A percentile compares a stretch with the other conserved stretches of the same genome.
Evolutionary conservation across 2,329 filamentous ascomycete genomes (phyloP).

Genomic region (Neonectria faginata): DNA sequence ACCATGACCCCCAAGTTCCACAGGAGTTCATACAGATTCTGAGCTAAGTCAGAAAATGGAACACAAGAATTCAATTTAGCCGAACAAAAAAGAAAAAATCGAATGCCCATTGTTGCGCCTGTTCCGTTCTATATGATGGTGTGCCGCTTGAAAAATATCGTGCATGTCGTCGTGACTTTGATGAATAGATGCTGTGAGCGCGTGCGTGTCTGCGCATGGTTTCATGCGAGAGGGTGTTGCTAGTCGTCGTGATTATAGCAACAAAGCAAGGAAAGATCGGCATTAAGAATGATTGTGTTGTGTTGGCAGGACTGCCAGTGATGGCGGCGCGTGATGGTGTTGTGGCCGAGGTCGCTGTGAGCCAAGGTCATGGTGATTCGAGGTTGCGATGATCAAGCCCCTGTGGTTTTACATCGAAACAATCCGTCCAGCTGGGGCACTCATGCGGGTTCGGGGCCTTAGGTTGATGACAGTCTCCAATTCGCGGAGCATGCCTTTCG

Average conservation of each 20-base stretch:
- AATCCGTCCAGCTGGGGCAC: slow-evolving; percentile 53
- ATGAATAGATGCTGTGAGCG: slow-evolving; percentile 14
- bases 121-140: slow-evolving; percentile 27
- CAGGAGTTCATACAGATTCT: background rate
- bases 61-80: background rate
- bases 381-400: slow-evolving; percentile 13
- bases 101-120: slow-evolving; percentile 18
- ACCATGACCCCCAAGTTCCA: background rate
- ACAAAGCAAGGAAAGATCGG: slow-evolving; percentile 11
- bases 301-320: slow-evolving; percentile 22
- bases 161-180: slow-evolving; percentile 32
- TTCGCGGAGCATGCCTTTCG: slow-evolving; percentile 90
- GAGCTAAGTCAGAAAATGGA: background rate
- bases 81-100: background rate
- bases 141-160: slow-evolving; percentile 23
- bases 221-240: slow-evolving; percentile 13
- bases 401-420: slow-evolving; percentile 56
- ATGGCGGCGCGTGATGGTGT: background rate
- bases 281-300: slow-evolving; percentile 12
- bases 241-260: slow-evolving; percentile 8
- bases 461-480: slow-evolving; percentile 86
- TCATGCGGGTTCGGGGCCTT: slow-evolving; percentile 56
- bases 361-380: background rate
- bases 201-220: slow-evolving; percentile 19
- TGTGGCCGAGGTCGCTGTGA: background rate